Evolutionary conservation across 129 eudicot genomes (phyloP), one percentile per base, ranked within the genome.

Genomic region (Sambucus nigra): DNA sequence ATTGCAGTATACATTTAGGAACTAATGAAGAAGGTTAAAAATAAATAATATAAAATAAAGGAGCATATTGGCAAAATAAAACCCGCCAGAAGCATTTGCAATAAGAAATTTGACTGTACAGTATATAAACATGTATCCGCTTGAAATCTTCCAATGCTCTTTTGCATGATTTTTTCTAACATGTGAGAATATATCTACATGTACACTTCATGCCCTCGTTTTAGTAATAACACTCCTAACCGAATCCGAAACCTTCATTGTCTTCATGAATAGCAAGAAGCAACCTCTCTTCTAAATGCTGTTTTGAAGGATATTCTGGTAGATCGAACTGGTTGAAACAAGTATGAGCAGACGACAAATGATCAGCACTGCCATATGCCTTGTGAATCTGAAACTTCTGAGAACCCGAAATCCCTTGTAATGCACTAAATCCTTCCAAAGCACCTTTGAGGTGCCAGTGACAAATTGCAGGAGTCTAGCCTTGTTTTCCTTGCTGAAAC

Each of bases 371-470:
- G 63, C 95, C 99, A 57, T 92, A 92, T 12, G 99, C 99, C 63
- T 92, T 92, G 77, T 92, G 96, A 57, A 92, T 92, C 74, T 92
- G 99, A 39, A 92, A 92, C 75, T 86, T 92, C 65, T 92, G 99
- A 29, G 96, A 80, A 19, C 99, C 99, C 3, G 99, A 92, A 45
- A 92, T 86, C 28, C 99, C 99, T 82, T 92, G 99, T 38, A 92
- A 73, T 17, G 99, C 99, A 47, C 95, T 86, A 53, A 92, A 92
- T 61, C 99, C 99, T 82, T 92, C 99, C 14, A 92, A 72, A 24
- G 99, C 69, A 86, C 99, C 96, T 92, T 92, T 28, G 99, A 92
- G 47, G 99, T 92, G 47, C 99, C 99, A 7, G 99, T 92, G n/a
- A 92, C 96, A 69, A 92, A 92, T 66, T 92, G 99, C 45, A 92